phyloP scores from a whole-genome alignment of 306 rosid species.

The Dryas drummondii region DNA sequence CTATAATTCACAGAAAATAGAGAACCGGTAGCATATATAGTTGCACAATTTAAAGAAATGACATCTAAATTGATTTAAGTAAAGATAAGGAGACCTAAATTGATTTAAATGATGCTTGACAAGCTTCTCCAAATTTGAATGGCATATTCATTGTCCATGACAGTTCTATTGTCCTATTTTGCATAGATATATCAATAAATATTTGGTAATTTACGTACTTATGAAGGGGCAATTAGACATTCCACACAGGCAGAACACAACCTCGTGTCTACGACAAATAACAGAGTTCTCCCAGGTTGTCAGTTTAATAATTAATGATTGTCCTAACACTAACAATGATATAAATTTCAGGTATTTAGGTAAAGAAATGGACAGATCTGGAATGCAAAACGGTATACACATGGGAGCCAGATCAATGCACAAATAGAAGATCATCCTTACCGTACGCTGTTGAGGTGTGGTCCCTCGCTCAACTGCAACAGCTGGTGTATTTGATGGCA shows the following conservation, averaged over 20 bases:
- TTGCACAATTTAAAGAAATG: not conserved
- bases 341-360: not conserved
- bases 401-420: not conserved
- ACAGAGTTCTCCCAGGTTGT: not conserved
- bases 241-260: not conserved
- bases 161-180: not conserved
- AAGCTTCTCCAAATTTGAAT: not conserved
- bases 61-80: not conserved
- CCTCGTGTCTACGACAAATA: not conserved
- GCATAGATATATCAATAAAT: not conserved
- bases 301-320: not conserved
- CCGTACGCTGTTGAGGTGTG: conserved; percentile 77
- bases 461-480: conserved; percentile 96
- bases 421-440: conserved; percentile 33
- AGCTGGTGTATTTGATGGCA: conserved; percentile 76
- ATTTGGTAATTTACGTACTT: too few species aligned
- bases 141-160: not conserved
- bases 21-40: not conserved
- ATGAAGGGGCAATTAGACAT: not conserved
- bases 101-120: not conserved
- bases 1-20: not conserved
- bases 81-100: not conserved
- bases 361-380: not conserved
- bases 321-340: not conserved
- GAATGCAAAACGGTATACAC: not conserved